Conservation (phyloP, 257 asterid genomes). For the Galeopsis tetrahit region DNA sequence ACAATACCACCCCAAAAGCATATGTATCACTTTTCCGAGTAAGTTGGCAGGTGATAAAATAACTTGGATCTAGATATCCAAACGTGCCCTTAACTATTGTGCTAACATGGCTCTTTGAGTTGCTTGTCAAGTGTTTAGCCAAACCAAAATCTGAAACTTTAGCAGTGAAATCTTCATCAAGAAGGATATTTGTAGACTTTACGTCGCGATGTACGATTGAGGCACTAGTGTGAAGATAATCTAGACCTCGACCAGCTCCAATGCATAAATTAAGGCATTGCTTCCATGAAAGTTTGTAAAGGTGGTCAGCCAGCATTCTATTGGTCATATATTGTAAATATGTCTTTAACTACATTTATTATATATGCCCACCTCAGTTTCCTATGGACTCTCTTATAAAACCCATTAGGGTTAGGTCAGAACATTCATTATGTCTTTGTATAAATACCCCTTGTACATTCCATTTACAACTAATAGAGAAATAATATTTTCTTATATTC, state of each 20-base stretch:
- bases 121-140: slow-evolving; percentile 20
- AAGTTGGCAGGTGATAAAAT: neutral
- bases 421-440: too few species aligned
- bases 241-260: slow-evolving; percentile 27
- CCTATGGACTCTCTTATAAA: too few species aligned
- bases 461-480: too few species aligned
- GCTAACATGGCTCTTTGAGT: slow-evolving; percentile 6
- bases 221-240: slow-evolving; percentile 25
- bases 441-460: too few species aligned
- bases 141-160: slow-evolving; percentile 26
- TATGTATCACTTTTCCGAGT: slow-evolving; percentile 14
- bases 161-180: neutral
- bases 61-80: slow-evolving; percentile 14
- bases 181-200: slow-evolving; percentile 20
- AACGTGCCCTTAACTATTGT: slow-evolving; percentile 17
- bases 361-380: too few species aligned
- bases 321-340: neutral
- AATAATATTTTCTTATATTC: too few species aligned
- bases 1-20: slow-evolving; percentile 21
- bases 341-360: too few species aligned
- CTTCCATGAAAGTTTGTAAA: slow-evolving; percentile 32
- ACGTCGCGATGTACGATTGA: slow-evolving; percentile 23
- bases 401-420: too few species aligned
- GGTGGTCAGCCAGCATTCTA: slow-evolving; percentile 52
- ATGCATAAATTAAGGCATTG: slow-evolving; percentile 20